Evolutionary conservation across 495 filamentous ascomycete species (phyloP).

Genomic region (Patellaria atrata): DNA sequence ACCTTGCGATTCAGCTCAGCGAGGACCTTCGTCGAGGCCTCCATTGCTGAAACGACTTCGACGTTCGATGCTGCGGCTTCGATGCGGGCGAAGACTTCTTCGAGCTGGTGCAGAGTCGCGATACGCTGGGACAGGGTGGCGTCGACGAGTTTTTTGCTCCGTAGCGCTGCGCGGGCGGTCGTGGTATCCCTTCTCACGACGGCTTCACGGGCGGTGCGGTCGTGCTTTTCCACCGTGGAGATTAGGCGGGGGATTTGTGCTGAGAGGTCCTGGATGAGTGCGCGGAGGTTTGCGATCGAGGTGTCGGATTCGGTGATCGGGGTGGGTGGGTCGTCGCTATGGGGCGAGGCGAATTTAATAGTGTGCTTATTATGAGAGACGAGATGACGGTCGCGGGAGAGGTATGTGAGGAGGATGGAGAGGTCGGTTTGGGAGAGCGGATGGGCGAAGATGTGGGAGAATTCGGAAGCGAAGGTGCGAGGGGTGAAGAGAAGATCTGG

Average conservation of each 20-base stretch:
- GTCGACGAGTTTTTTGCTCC: slow-evolving; percentile 68
- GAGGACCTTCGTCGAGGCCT: slow-evolving; percentile 56
- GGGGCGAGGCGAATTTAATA: slow-evolving; percentile 43
- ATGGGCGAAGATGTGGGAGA: slow-evolving; percentile 9
- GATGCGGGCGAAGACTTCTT: slow-evolving; percentile 65
- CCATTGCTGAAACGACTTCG: slow-evolving; percentile 65
- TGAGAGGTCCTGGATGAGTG: slow-evolving; percentile 41
- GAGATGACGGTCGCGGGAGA: slow-evolving; percentile 23
- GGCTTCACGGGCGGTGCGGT: slow-evolving; percentile 46
- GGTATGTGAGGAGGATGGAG: slow-evolving; percentile 23
- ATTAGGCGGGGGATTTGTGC: slow-evolving; percentile 23
- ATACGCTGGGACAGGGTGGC: slow-evolving; percentile 51
- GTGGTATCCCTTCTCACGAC: slow-evolving; percentile 55
- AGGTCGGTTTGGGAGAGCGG: slow-evolving; percentile 9
- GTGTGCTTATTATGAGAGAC: slow-evolving; percentile 20
- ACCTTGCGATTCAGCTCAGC: slow-evolving; percentile 56
- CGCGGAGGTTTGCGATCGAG: slow-evolving; percentile 50
- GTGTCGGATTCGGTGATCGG: slow-evolving; percentile 60
- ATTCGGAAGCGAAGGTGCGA: slow-evolving; percentile 9
- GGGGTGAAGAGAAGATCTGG: too few relatives aligned
- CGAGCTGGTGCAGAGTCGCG: slow-evolving; percentile 61
- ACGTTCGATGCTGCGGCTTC: slow-evolving; percentile 76
- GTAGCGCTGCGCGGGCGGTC: slow-evolving; percentile 61
- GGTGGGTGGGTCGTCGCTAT: slow-evolving; percentile 25
- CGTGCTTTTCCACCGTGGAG: slow-evolving; percentile 35